Base-by-base conservation (phyloP, 176 grass and related monocot genomes). In the Lolium multiflorum region DNA sequence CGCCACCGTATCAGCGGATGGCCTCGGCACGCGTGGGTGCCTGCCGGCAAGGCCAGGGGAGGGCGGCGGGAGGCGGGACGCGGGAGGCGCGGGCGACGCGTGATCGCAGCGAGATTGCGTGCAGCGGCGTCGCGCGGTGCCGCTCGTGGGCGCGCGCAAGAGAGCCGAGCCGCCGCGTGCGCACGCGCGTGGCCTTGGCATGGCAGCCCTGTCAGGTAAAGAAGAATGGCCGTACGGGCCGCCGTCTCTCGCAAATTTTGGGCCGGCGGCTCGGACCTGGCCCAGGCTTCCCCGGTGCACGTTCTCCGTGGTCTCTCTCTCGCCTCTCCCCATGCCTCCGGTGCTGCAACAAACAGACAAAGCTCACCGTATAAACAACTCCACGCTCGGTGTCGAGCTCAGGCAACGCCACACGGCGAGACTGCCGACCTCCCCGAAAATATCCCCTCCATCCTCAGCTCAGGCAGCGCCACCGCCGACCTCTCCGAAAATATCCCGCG, bases 401-500 rank as follows among this genome's bases (percentile, higher is more conserved):
- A 43, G 41, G 41, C 41, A 7, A 5, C 41, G 41, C 41, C 41
- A 43, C 41, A 43, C 41, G 41, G 41, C 41, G 41, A 43, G 41
- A 7, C 41, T 7, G 4, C 41, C 41, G 41, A 43, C 41, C 41
- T 43, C 41, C 41, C 41, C 41, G 41, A 43, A 43, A 43, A 47
- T 47, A 10, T 10, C 46, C 46, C 46, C 59, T n/a, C 61, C 22
- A 22, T 64, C 61, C 61, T 26, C 61, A 28, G 5, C 62, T 14
- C 13, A 35, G 31, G 31, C 31, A 35, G 31, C 31, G 31, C 31
- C 31, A 22, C 47, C 71, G 71, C 71, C 71, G 71, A 75, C 72
- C 72, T 52, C 72, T 24, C 72, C 72, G 46, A 26, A 75, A 75
- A 75, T 75, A 75, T 75, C 72, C 14, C 14, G 16, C 47, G 25